Evolutionary conservation across 257 asterid genomes (phyloP), one percentile per base, ranked within the genome.

Genomic region (Dorcoceras hygrometricum): DNA sequence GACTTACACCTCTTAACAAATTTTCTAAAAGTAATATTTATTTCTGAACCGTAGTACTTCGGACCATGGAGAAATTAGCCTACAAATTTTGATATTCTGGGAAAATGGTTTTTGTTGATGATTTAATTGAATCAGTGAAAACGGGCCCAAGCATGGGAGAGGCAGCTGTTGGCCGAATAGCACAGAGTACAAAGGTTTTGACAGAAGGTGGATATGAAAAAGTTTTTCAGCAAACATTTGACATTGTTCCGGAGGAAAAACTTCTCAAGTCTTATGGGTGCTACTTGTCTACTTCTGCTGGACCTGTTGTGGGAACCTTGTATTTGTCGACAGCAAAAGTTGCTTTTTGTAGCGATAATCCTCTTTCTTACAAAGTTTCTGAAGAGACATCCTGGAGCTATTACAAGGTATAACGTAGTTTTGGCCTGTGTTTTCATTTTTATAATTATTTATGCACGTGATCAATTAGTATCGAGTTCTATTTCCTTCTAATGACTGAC

Each of bases 191-290:
- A 50, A 93, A 85, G 81, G 83, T 88, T 73, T 77, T 93, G 75
- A 84, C 97, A 16, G 99, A 93, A 85, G 99, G 97, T 69, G 99
- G 97, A 28, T 90, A 93, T 59, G 99, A 90, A 73, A 90, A 93
- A 70, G 80, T 93, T 34, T 93, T 84, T 58, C 85, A 76, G 70
- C 89, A 90, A 79, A 86, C 97, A 29, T 93, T 93, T 74, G 97
- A 86, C 79, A 87, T 74, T 70, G 80, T 76, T 62, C 89, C 94
- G 0, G 95, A 78, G 53, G 97, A 92, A 77, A 78, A 86, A 72
- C 94, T 93, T 59, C 74, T 81, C 57, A 86, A 84, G 76, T 81
- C 86, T 46, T 93, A 78, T 69, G 95, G 87, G 9, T 93, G 97
- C 81, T 93, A 90, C 83, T 78, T 93, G 71, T 93, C 97, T 59